Conservation (phyloP, 1,284 basidiomycete species). For the Ganoderma resinaceum region DNA sequence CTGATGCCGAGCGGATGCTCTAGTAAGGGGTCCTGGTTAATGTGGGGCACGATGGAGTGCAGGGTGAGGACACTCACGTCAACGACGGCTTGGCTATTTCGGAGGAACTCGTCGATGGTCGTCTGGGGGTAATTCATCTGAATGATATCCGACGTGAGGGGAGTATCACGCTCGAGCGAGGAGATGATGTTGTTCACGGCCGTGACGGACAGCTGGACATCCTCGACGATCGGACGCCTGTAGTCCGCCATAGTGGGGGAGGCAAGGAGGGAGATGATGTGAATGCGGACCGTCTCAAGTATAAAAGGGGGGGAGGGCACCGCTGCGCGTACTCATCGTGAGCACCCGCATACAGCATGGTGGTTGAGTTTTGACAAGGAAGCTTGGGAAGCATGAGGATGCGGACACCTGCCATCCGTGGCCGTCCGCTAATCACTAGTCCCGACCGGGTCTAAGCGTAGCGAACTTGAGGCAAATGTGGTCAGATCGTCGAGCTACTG, state of each 20-base stretch:
- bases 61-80: not conserved
- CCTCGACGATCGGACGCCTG: constrained; percentile 1
- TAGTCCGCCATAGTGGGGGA: not conserved
- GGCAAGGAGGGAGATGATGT: not conserved
- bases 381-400: not conserved
- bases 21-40: not conserved
- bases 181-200: constrained; percentile 13
- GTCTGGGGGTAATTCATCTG: constrained; percentile 14
- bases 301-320: not conserved
- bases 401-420: not conserved
- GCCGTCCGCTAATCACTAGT: not conserved
- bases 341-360: not conserved
- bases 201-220: constrained; percentile 8
- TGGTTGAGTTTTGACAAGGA: not conserved
- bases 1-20: constrained; percentile 6
- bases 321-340: not conserved
- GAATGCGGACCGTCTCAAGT: not conserved
- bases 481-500: too few species aligned
- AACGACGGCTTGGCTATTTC: not conserved
- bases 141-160: constrained; percentile 13
- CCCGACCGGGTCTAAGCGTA: too few species aligned
- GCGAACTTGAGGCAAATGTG: too few species aligned
- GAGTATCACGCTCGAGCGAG: constrained; percentile 6
- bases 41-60: not conserved
- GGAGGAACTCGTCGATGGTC: constrained; percentile 10